A percentile compares a stretch with the other conserved stretches of the same genome.
Evolutionary conservation across 345 rosid genomes (phyloP).

Genomic region (Gossypium bickii): DNA sequence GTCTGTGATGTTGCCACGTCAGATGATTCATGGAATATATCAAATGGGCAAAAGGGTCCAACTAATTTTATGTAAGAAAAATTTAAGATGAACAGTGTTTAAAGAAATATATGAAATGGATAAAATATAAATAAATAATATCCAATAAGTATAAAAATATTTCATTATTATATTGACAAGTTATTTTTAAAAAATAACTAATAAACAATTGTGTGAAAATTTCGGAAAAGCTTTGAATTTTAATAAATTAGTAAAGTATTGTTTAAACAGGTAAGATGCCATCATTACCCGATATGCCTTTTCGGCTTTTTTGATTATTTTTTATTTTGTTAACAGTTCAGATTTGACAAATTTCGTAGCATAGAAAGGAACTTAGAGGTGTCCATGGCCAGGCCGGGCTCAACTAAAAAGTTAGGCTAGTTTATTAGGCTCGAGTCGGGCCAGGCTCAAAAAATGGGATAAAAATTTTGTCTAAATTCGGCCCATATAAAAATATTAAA

Average conservation of each 20-base stretch:
- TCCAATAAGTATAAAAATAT: background rate
- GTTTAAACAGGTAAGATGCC: background rate
- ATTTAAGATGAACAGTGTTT: background rate
- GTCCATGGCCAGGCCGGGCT: too few species aligned
- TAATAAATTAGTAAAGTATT: background rate
- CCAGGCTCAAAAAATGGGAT: too few species aligned
- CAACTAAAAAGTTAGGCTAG: too few species aligned
- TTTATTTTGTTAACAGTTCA: background rate
- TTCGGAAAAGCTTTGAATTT: background rate
- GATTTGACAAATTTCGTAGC: slow-evolving; percentile 8
- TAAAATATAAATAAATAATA: background rate
- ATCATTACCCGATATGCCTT: background rate
- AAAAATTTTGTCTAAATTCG: too few species aligned
- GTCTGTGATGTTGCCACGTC: too few species aligned
- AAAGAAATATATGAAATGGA: background rate
- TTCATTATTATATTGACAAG: background rate
- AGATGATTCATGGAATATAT: too few species aligned
- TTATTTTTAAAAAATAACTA: background rate
- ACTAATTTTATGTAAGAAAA: too few species aligned
- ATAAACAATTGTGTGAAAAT: background rate
- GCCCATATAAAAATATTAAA: too few species aligned
- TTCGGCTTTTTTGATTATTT: too few species aligned
- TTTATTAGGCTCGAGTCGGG: too few species aligned
- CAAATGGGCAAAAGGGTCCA: too few species aligned
- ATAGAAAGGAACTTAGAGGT: too few species aligned